A percentile compares a stretch with the other conserved stretches of the same genome.
phyloP scores from a whole-genome alignment of 148 eudicot genomes.

The Linanthus parryae region DNA sequence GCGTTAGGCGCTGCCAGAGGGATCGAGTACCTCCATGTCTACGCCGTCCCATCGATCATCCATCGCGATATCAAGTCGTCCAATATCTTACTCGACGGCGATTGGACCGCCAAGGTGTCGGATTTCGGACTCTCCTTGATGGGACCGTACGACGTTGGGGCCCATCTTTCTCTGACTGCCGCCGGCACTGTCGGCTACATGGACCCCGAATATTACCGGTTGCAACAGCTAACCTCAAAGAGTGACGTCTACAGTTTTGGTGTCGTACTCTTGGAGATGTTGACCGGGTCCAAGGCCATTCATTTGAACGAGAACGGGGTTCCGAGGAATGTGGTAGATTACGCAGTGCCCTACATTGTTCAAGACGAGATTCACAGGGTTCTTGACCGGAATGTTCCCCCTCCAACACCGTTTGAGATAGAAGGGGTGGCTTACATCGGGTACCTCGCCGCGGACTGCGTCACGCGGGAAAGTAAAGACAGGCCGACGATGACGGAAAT shows the following conservation, averaged over 20 bases:
- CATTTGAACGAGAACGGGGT: constrained; percentile 55
- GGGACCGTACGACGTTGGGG: constrained; percentile 49
- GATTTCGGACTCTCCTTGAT: constrained; percentile 80
- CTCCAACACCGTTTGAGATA: constrained; percentile 76
- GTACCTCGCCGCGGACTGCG: constrained; percentile 67
- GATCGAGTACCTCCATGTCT: constrained; percentile 78
- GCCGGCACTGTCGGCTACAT: constrained; percentile 83
- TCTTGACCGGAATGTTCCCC: constrained; percentile 50
- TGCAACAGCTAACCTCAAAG: constrained; percentile 51
- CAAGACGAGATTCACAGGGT: constrained; percentile 62
- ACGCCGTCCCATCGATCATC: constrained; percentile 65
- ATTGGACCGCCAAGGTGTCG: constrained; percentile 78
- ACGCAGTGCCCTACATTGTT: constrained; percentile 44
- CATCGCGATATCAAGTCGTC: constrained; percentile 93
- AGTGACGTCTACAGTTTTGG: constrained; percentile 92
- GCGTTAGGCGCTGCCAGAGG: constrained; percentile 89
- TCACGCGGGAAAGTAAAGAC: constrained; percentile 33
- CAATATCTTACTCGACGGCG: constrained; percentile 62
- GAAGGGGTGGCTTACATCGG: constrained; percentile 67
- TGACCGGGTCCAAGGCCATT: constrained; percentile 65
- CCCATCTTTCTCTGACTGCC: constrained; percentile 50
- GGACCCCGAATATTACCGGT: constrained; percentile 79
- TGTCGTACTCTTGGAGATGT: constrained; percentile 53
- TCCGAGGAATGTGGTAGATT: constrained; percentile 80
- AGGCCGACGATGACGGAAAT: constrained; percentile 73